Base-by-base conservation (phyloP, 805 yeast genomes). In the Kodamaea jinghongensis region DNA sequence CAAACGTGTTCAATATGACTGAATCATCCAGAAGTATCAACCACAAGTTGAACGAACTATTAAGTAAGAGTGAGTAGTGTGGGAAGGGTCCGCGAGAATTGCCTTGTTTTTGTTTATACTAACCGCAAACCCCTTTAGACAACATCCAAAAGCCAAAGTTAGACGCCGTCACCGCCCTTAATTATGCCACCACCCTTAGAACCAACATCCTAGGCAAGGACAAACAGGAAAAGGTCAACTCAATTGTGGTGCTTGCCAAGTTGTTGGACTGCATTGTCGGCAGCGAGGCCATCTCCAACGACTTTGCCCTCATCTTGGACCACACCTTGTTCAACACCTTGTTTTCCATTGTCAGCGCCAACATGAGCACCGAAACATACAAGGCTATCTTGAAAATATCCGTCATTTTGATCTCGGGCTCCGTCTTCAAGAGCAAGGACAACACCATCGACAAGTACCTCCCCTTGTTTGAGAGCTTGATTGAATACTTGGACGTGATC, bases 221-320 rank as follows among this genome's bases (percentile, higher is more conserved):
- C 43, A 72, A 71, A 39, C 70, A 71, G 35, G 82, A 76, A 42
- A 68, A 70, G 45, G 69, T 73, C 34, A 77, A 75, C 54, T 67
- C 77, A 2, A 71, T 79, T 7, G 73, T 74, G 1, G 78, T 78
- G 3, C 56, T 81, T 22, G 75, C 81, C 23, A 76, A 71, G 46
- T 60, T 76, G 17, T 56, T 78, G 31, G 81, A 76, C 31, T 65
- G 65, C 38, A 50, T 66, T 8, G 48, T 58, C 7, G 58, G 63
- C n/a, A 58, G 63, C 15, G 68, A 73, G 5, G 75, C 78, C 4
- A 54, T 55, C 14, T 57, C 62, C 13, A 59, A 66, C 20, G 63
- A 56, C 5, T 61, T 67, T 43, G 42, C 56, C 15, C 41, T 49
- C 7, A 48, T 67, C 9, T 61, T 74, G 46, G 76, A 73, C 48